Base-by-base conservation (phyloP, 306 rosid genomes). In the Glycine latifolia region DNA sequence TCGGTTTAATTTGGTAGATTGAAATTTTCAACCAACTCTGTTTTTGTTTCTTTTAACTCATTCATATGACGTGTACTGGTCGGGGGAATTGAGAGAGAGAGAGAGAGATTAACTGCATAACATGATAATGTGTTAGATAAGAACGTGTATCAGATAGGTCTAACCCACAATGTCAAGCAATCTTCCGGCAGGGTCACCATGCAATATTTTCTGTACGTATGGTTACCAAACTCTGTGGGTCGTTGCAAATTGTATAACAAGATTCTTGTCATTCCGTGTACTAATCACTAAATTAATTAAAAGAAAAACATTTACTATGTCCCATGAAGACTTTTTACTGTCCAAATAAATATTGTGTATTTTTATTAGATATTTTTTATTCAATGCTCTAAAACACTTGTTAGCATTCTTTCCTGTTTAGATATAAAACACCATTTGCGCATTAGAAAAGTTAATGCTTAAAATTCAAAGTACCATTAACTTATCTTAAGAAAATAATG, bases 91-190 rank as follows among this genome's bases (percentile, higher is more conserved):
- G 31, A 26, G 31, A 12, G n/a, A 46, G 26, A 47, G 10, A 50
- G 4, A 12, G 0, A 3, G 43, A 8, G 76, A 58, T 71, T 63
- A 65, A 83, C 35, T 77, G 39, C 70, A n/a, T 54, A 13, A 67
- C 79, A 78, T 26, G 31, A 65, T 50, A 59, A 41, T 73, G 31
- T 26, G 31, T 26, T 26, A 26, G 31, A 26, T 26, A 26, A 26
- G 31, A 26, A 26, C 31, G 31, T 26, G 31, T 26, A 26, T 26
- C 31, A 26, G 31, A 49, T 67, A 50, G 9, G 47, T 49, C 16
- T 39, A 69, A 39, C 17, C 73, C 69, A 71, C 61, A 52, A n/a
- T 61, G 63, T 74, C 56, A 83, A 63, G 75, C 70, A 53, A 83
- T 63, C 76, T 78, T 55, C 83, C 63, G 20, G 55, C 61, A 77